phyloP scores from a whole-genome alignment of 257 asterid genomes.

The Solanum sejunctum region DNA sequence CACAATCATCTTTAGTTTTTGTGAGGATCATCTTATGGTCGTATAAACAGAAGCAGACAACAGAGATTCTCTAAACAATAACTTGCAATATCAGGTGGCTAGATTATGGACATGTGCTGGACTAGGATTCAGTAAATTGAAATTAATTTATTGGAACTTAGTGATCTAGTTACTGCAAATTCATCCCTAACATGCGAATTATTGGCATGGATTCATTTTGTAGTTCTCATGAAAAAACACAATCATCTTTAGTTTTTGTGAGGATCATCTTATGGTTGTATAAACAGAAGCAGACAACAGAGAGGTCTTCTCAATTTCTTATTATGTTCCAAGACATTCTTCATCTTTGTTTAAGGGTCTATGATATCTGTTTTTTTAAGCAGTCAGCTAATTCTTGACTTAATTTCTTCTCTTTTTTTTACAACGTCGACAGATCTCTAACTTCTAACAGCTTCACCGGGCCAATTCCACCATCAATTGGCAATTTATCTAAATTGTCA shows the following conservation, averaged over 20 bases:
- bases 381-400: not conserved
- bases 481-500: conserved; percentile 51
- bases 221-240: not conserved
- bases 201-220: not conserved
- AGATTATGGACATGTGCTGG: not conserved
- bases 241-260: not conserved
- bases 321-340: not conserved
- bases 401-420: not conserved
- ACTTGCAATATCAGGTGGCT: not conserved
- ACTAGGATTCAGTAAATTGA: not conserved
- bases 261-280: not conserved
- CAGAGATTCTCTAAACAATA: not conserved
- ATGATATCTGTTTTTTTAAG: not conserved
- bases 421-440: conserved; percentile 32
- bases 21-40: not conserved
- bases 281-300: not conserved
- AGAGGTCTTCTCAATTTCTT: not conserved
- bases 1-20: not conserved
- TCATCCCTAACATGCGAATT: not conserved
- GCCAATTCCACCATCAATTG: conserved; percentile 65
- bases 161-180: not conserved
- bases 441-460: conserved; percentile 62
- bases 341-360: not conserved
- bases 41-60: not conserved
- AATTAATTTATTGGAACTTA: not conserved